Percentiles rank a stretch among this genome's conserved stretches.
phyloP scores from a whole-genome alignment of 768 basidiomycete species.

The Tremella yokohamensis region DNA sequence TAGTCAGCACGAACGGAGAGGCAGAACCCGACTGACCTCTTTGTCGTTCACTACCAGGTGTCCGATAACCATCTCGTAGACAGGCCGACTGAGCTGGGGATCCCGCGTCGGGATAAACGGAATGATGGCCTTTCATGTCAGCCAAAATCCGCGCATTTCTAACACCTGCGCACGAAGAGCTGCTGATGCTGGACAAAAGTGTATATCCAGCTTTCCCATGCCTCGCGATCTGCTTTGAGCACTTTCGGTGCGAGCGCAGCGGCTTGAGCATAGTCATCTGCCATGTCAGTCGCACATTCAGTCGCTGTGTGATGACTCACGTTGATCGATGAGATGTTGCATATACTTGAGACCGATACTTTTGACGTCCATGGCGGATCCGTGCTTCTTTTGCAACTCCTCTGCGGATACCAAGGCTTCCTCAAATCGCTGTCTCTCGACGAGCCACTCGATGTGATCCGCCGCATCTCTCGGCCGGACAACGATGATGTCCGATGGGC shows the following conservation, averaged over 20 bases:
- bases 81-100: constrained; percentile 73
- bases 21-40: constrained; percentile 54
- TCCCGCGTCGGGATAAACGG: constrained; percentile 79
- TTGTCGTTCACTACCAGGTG: constrained; percentile 77
- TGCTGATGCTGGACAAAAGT: constrained; percentile 76
- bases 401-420: constrained; percentile 83
- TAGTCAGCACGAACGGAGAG: neutral
- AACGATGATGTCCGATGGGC: constrained; percentile 79
- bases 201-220: constrained; percentile 98
- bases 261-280: constrained; percentile 70
- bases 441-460: constrained; percentile 89
- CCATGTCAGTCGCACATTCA: neutral
- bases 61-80: constrained; percentile 93
- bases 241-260: constrained; percentile 80
- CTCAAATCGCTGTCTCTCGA: constrained; percentile 78
- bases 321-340: constrained; percentile 74
- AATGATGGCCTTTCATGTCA: constrained; percentile 65
- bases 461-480: constrained; percentile 81
- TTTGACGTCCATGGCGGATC: constrained; percentile 53
- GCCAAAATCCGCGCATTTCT: neutral
- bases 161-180: constrained; percentile 60
- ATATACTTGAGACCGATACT: constrained; percentile 81
- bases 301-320: constrained; percentile 52
- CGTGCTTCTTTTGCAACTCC: constrained; percentile 56
- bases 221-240: constrained; percentile 68